phyloP scores from a whole-genome alignment of 768 basidiomycete species.

The Naganishia vaughanmartiniae region DNA sequence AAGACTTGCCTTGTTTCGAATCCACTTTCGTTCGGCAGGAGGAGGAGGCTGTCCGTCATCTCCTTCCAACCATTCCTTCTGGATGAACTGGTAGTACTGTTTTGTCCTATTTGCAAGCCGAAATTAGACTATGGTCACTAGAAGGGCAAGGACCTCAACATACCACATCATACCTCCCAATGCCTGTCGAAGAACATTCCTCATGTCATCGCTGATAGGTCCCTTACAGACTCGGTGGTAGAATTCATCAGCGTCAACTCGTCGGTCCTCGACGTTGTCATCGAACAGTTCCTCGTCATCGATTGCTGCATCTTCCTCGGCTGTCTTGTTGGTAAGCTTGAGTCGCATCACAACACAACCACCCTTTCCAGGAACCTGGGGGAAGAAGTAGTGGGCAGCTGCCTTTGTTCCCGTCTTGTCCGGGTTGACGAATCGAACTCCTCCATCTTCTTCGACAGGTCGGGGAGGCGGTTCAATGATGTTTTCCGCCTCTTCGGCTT shows the following conservation, averaged over 20 bases:
- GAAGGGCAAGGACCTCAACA: background rate
- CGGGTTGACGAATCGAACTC: conserved; percentile 71
- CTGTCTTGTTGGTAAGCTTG: conserved; percentile 76
- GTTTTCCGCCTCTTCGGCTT: conserved; percentile 46
- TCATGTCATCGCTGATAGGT: conserved; percentile 84
- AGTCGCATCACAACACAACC: conserved; percentile 93
- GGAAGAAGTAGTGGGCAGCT: conserved; percentile 85
- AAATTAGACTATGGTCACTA: conserved; percentile 20
- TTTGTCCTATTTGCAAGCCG: conserved; percentile 59
- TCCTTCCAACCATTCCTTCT: conserved; percentile 93
- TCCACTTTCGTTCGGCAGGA: conserved; percentile 77
- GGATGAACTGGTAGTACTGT: conserved; percentile 93
- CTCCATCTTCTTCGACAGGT: conserved; percentile 38
- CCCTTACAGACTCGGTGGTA: conserved; percentile 76
- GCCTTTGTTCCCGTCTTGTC: conserved; percentile 84
- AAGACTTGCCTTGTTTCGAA: conserved; percentile 63
- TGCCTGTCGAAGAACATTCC: conserved; percentile 95
- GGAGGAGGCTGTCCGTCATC: conserved; percentile 94
- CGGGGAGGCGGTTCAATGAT: conserved; percentile 50
- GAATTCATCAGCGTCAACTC: conserved; percentile 94
- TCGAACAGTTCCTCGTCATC: conserved; percentile 89
- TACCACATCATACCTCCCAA: conserved; percentile 92
- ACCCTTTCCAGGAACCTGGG: conserved; percentile 79
- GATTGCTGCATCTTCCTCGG: conserved; percentile 73
- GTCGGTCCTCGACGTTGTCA: conserved; percentile 78